These are phyloP conservation scores for Colletotrichum liaoningense DNA, from an alignment of 2,329 filamentous ascomycete species.

Conservation along the genomic window DNA sequence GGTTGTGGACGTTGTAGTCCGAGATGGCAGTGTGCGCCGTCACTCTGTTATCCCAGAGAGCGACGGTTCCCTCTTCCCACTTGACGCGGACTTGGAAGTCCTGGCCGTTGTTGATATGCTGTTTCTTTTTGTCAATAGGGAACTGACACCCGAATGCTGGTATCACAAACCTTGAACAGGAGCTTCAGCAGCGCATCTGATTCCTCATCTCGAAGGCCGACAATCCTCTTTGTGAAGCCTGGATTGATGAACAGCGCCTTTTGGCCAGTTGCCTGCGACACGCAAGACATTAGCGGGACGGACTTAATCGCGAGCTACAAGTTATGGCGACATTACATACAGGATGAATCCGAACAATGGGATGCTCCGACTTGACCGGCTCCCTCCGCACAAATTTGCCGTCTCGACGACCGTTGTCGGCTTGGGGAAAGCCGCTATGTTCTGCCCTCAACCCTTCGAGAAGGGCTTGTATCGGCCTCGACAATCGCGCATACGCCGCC, in stretches of 20 bases:
- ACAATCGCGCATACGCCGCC: slow-evolving; percentile 50
- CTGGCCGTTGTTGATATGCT: slow-evolving; percentile 63
- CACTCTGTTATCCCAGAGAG: slow-evolving; percentile 76
- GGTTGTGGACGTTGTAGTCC: slow-evolving; percentile 54
- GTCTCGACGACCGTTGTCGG: slow-evolving; percentile 47
- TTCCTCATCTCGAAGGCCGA: slow-evolving; percentile 89
- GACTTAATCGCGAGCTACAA: neutral
- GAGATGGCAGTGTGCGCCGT: slow-evolving; percentile 56
- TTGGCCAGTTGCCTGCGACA: slow-evolving; percentile 39
- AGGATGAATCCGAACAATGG: slow-evolving; percentile 76
- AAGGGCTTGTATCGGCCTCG: slow-evolving; percentile 48
- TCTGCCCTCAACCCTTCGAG: slow-evolving; percentile 52
- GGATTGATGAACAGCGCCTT: slow-evolving; percentile 45
- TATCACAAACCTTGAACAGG: slow-evolving; percentile 60
- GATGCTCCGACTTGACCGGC: slow-evolving; percentile 73
- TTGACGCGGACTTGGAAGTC: slow-evolving; percentile 77
- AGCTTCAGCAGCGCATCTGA: slow-evolving; percentile 81
- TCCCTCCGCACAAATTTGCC: slow-evolving; percentile 64
- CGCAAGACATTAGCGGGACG: neutral
- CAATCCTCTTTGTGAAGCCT: slow-evolving; percentile 77
- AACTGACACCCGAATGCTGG: neutral
- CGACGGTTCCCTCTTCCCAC: slow-evolving; percentile 74
- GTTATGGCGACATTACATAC: slow-evolving; percentile 50
- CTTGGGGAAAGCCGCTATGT: slow-evolving; percentile 51
- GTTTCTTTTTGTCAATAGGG: neutral